Percentiles rank a stretch among this genome's conserved stretches.
phyloP scores from a whole-genome alignment of 805 yeast genomes.

The Grigorovia humatica region DNA sequence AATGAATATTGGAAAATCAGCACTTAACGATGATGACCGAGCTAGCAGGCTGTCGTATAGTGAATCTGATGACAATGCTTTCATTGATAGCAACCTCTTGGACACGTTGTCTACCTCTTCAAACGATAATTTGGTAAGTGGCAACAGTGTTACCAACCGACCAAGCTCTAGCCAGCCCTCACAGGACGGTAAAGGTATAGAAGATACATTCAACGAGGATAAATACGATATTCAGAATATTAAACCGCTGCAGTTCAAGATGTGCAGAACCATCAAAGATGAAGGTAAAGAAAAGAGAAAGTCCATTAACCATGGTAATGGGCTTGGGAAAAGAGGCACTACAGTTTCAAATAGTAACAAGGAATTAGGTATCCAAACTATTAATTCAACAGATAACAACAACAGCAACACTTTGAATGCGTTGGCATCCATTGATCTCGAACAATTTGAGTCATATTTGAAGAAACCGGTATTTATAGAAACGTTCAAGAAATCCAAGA shows the following conservation, averaged over 20 bases:
- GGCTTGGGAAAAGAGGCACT: neutral
- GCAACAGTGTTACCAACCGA: neutral
- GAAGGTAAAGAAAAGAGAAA: neutral
- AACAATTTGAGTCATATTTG: constrained; percentile 34
- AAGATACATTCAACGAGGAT: neutral
- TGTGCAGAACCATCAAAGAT: constrained; percentile 3
- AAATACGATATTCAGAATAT: constrained; percentile 13
- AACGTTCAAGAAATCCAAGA: constrained; percentile 37
- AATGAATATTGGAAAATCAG: neutral
- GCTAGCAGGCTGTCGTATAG: neutral
- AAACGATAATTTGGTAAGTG: neutral
- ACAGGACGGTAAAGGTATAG: neutral
- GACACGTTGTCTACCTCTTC: neutral
- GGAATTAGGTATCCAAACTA: neutral
- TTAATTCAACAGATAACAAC: neutral
- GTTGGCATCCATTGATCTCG: constrained; percentile 27
- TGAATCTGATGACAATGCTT: neutral
- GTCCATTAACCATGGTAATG: neutral
- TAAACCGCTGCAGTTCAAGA: constrained; percentile 19
- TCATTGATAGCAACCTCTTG: neutral
- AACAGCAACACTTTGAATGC: neutral
- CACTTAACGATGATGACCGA: neutral
- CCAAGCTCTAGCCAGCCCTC: neutral
- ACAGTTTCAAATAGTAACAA: neutral
- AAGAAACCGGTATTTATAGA: constrained; percentile 47